phyloP scores from a whole-genome alignment of 768 basidiomycete species.

The Strobilomyces confusus region DNA sequence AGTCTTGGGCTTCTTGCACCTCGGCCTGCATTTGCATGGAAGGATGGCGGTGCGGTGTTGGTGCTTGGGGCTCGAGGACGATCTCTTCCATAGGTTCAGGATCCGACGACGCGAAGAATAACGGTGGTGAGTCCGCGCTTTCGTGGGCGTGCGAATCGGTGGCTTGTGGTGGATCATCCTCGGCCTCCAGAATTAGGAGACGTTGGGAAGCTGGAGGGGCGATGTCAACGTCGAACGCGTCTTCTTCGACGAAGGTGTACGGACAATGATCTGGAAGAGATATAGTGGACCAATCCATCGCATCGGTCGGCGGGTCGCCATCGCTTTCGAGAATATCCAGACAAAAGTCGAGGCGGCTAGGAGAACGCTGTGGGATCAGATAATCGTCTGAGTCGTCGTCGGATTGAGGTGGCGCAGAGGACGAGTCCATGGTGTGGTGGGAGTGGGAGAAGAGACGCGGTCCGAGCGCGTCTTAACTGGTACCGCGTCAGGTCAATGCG shows the following conservation, averaged over 20 bases:
- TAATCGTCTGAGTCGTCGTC: slow-evolving; percentile 16
- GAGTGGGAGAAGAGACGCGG: neutral
- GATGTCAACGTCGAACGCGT: slow-evolving; percentile 1
- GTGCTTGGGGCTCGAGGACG: slow-evolving; percentile 16
- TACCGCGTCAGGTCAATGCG: slow-evolving; percentile 4
- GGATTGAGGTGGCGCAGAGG: neutral
- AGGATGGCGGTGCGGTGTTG: slow-evolving; percentile 21
- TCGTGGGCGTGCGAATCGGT: slow-evolving; percentile 15
- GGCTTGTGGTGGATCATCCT: slow-evolving; percentile 2
- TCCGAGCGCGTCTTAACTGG: slow-evolving; percentile 7
- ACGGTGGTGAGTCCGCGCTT: slow-evolving; percentile 5
- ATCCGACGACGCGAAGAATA: slow-evolving; percentile 11
- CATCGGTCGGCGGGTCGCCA: slow-evolving; percentile 1
- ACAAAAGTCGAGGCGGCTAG: slow-evolving; percentile 46
- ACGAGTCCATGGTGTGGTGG: slow-evolving; percentile 10
- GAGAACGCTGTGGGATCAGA: slow-evolving; percentile 38
- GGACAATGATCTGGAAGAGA: neutral
- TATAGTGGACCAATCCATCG: slow-evolving; percentile 12
- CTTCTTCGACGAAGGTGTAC: slow-evolving; percentile 7
- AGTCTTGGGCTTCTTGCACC: slow-evolving; percentile 1
- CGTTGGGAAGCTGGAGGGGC: neutral
- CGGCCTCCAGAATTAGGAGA: neutral
- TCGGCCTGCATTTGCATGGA: slow-evolving; percentile 2
- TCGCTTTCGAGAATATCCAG: neutral
- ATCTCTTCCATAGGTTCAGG: slow-evolving; percentile 13